A percentile compares a stretch with the other conserved stretches of the same genome.
Evolutionary conservation across 805 yeast genomes (phyloP).

Genomic region (Zygoascus ofunaensis): DNA sequence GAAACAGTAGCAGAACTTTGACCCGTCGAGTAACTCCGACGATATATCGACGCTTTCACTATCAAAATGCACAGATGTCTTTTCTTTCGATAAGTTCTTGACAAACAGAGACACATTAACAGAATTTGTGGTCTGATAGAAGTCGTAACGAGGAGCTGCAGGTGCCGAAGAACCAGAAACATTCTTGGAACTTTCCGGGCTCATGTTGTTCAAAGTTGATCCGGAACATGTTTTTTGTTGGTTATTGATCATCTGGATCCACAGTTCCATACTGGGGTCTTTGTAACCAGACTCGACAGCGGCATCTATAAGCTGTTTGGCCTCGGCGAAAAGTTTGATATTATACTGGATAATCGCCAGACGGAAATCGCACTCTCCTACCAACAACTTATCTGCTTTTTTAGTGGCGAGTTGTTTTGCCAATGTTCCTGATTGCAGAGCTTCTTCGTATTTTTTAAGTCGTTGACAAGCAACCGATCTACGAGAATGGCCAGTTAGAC

Average conservation of each 20-base stretch:
- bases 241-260: background rate
- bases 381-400: background rate
- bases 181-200: background rate
- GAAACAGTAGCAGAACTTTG: constrained; percentile 42
- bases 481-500: background rate
- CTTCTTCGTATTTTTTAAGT: constrained; percentile 12
- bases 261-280: background rate
- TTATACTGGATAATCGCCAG: constrained; percentile 17
- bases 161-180: background rate
- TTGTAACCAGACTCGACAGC: background rate
- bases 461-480: constrained; percentile 18
- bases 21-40: constrained; percentile 1
- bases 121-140: constrained; percentile 55
- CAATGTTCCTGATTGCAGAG: constrained; percentile 16
- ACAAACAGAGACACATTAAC: constrained; percentile 67
- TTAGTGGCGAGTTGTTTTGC: constrained; percentile 5
- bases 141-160: constrained; percentile 39
- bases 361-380: constrained; percentile 26
- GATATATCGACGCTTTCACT: constrained; percentile 13
- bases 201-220: too few relatives aligned
- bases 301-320: background rate
- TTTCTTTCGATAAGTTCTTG: constrained; percentile 48
- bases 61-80: constrained; percentile 34
- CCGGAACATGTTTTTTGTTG: too few relatives aligned
- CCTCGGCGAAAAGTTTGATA: background rate